Evolutionary conservation across 2,329 filamentous ascomycete species (phyloP).

Genomic region (Talaromyces marneffei): DNA sequence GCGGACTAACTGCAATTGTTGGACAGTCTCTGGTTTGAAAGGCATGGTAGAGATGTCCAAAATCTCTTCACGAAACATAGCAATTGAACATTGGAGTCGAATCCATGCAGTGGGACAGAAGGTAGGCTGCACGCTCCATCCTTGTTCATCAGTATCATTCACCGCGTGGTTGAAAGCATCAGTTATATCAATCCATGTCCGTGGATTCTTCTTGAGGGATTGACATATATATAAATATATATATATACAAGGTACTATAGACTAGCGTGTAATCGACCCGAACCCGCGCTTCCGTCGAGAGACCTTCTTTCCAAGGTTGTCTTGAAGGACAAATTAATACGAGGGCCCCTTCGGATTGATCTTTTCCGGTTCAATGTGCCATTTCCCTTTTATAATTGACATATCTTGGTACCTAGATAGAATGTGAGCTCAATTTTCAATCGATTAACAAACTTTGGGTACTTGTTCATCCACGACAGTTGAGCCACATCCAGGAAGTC

Average conservation of each 20-base stretch:
- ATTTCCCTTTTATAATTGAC: neutral
- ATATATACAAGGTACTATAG: no score
- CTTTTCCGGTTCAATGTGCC: neutral
- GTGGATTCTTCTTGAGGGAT: no score
- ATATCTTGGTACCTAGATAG: no score
- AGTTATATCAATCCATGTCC: neutral
- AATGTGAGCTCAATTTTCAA: no score
- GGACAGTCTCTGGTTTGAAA: neutral
- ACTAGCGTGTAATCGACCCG: neutral
- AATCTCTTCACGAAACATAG: slow-evolving; percentile 3
- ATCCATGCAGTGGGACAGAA: neutral
- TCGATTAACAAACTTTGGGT: no score
- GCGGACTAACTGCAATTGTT: neutral
- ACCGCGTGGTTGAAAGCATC: neutral
- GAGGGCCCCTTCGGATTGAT: neutral
- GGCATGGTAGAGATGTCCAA: neutral
- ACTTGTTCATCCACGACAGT: neutral
- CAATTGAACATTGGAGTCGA: neutral
- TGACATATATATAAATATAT: no score
- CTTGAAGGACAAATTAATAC: neutral
- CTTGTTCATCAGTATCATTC: neutral
- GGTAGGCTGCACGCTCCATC: neutral
- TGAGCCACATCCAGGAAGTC: neutral
- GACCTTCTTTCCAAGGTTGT: neutral
- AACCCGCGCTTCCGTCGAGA: neutral